A percentile compares a stretch with the other conserved stretches of the same genome.
Conservation (phyloP, 2,329 filamentous ascomycete genomes). For the Bimuria novae-zelandiae region DNA sequence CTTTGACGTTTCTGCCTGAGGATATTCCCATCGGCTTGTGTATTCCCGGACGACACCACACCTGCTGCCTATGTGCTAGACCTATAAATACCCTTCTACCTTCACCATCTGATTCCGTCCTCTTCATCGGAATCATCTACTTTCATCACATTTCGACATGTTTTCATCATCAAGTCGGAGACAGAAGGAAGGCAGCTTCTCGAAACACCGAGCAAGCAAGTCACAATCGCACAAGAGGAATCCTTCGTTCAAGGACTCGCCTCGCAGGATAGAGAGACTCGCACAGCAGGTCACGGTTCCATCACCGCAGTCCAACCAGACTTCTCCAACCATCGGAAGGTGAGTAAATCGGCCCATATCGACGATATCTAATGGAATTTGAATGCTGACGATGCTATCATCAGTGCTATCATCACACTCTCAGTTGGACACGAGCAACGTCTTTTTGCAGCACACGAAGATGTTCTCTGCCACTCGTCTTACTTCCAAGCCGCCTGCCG, state of each 20-base stretch:
- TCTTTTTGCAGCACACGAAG: slow-evolving; percentile 90
- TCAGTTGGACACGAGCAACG: slow-evolving; percentile 80
- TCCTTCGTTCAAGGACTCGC: slow-evolving; percentile 42
- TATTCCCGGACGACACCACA: slow-evolving; percentile 20
- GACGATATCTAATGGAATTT: neutral
- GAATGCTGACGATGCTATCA: slow-evolving; percentile 23
- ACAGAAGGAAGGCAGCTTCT: slow-evolving; percentile 42
- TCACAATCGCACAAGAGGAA: slow-evolving; percentile 46
- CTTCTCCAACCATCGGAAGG: slow-evolving; percentile 44
- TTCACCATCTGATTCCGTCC: slow-evolving; percentile 20
- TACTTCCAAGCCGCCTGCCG: slow-evolving; percentile 73
- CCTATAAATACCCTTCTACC: slow-evolving; percentile 34
- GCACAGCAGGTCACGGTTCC: slow-evolving; percentile 40
- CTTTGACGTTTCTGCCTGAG: slow-evolving; percentile 39
- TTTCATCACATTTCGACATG: slow-evolving; percentile 34
- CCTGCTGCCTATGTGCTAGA: slow-evolving; percentile 36
- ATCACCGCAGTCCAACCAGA: slow-evolving; percentile 42
- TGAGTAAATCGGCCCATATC: slow-evolving; percentile 22
- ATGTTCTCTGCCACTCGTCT: slow-evolving; percentile 76
- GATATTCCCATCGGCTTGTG: slow-evolving; percentile 28
- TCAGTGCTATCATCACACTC: slow-evolving; percentile 72
- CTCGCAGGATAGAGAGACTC: slow-evolving; percentile 40
- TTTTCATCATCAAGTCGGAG: slow-evolving; percentile 40
- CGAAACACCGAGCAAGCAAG: slow-evolving; percentile 46
- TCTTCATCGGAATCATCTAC: slow-evolving; percentile 10